Evolutionary conservation across 2,329 filamentous ascomycete genomes (phyloP).

Genomic region (Lithohypha guttulata): DNA sequence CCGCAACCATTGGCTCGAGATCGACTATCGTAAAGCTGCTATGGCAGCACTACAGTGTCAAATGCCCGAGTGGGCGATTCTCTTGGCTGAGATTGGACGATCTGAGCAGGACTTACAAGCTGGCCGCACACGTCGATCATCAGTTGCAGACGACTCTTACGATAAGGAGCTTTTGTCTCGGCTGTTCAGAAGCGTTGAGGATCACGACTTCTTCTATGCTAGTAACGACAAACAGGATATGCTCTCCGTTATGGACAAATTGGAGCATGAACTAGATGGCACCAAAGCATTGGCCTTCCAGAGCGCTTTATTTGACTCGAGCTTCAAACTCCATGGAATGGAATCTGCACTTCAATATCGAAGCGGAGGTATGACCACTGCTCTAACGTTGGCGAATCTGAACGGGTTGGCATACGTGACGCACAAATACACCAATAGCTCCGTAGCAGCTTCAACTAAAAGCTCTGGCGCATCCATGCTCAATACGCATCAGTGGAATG

Average conservation of each 20-base stretch:
- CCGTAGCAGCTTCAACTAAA: not conserved
- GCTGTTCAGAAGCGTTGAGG: conserved; percentile 87
- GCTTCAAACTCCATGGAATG: conserved; percentile 40
- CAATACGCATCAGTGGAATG: conserved; percentile 82
- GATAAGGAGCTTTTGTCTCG: conserved; percentile 61
- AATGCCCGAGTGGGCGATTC: conserved; percentile 60
- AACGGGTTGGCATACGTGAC: conserved; percentile 77
- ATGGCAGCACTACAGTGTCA: conserved; percentile 69
- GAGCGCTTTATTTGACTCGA: conserved; percentile 80
- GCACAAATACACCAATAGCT: conserved; percentile 31
- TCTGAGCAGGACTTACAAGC: conserved; percentile 41
- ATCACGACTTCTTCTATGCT: conserved; percentile 93
- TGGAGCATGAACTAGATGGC: conserved; percentile 84
- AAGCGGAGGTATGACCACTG: conserved; percentile 12
- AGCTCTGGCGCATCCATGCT: conserved; percentile 35
- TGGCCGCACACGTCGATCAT: conserved; percentile 53
- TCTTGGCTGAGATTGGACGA: conserved; percentile 46
- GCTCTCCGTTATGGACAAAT: conserved; percentile 62
- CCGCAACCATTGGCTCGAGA: conserved; percentile 71
- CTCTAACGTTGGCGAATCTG: conserved; percentile 67
- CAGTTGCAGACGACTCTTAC: conserved; percentile 42
- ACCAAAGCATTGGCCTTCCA: conserved; percentile 81
- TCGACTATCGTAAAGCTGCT: conserved; percentile 63
- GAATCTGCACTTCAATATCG: conserved; percentile 38
- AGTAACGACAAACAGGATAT: conserved; percentile 68